Evolutionary conservation across 768 basidiomycete genomes (phyloP).

Genomic region (Tephrocybe sp.): DNA sequence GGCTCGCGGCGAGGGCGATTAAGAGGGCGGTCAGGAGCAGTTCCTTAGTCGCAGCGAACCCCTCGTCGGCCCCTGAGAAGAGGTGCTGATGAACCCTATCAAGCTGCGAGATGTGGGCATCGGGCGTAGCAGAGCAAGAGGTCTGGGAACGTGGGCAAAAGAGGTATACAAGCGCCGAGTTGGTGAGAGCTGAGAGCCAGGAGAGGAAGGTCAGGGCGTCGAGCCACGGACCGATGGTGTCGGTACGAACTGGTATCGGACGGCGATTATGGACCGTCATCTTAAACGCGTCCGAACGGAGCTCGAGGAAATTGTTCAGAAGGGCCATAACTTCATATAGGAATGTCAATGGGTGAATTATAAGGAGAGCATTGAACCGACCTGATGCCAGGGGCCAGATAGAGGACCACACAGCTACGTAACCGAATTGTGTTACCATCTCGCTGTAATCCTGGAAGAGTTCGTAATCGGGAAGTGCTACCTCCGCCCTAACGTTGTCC

Average conservation of each 20-base stretch:
- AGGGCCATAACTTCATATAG: conserved; percentile 65
- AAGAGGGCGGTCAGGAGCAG: conserved; percentile 64
- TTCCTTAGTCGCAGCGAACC: conserved; percentile 41
- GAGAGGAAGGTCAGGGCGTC: conserved; percentile 84
- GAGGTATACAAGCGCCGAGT: conserved; percentile 88
- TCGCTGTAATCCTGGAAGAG: conserved; percentile 90
- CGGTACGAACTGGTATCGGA: conserved; percentile 84
- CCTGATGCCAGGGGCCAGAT: conserved; percentile 92
- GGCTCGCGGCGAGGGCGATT: conserved; percentile 81
- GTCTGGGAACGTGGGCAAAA: conserved; percentile 47
- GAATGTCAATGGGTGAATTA: background rate
- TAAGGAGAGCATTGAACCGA: conserved; percentile 28
- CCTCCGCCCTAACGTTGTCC: conserved; percentile 74
- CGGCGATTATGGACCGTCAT: conserved; percentile 82
- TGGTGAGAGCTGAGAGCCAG: conserved; percentile 87
- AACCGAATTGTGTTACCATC: conserved; percentile 96
- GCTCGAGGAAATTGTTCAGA: conserved; percentile 90
- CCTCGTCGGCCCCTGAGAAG: conserved; percentile 15
- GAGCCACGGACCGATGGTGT: conserved; percentile 94
- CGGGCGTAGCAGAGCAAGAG: conserved; percentile 17
- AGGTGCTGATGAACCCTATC: conserved; percentile 29
- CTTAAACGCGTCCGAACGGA: conserved; percentile 94
- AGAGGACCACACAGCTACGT: conserved; percentile 88
- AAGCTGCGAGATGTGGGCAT: conserved; percentile 17
- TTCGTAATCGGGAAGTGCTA: conserved; percentile 77